Evolutionary conservation across 805 yeast genomes (phyloP), one percentile per base, ranked within the genome.

Genomic region (Starmerella khaoyaiensis): DNA sequence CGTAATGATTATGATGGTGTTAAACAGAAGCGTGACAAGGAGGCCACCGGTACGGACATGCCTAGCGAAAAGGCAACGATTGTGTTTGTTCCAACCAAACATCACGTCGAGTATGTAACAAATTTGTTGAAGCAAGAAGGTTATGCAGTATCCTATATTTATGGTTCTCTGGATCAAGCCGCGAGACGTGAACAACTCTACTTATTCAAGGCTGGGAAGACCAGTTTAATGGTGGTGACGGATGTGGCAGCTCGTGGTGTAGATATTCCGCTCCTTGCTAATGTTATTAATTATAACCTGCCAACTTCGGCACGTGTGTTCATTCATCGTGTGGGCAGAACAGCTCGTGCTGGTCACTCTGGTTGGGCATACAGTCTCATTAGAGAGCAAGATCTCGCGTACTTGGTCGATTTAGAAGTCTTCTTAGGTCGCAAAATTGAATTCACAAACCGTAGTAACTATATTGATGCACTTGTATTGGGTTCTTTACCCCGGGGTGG

Each of bases 321-420:
- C 59, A 72, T 90, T 39, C 99, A 90, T 61, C 75, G 99, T 62
- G 97, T 90, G 32, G 99, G 99, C 59, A 77, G 99, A 69, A 90
- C 99, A 31, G 99, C 98, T 9, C 79, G 99, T 69, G 98, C 98
- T 7, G 99, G 99, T 56, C 79, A 83, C 56, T 74, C 71, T 50
- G 99, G 99, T 55, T 84, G 96, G 93, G 99, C 98, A 0, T 90
- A 81, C 57, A 78, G 95, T 3, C 72, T 90, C 42, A 78, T 86
- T 6, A 68, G 75, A 40, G 94, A 84, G 46, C 67, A 72, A 38
- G 99, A 90, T 56, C 60, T 87, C 40, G 94, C 98, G 9, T 90
- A 87, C 51, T 59, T 90, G 36, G 65, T 87, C 34, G 99, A 90
- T 58, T 65, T 90, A 50, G 97, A 90, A 56, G 48, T 90, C 31